Evolutionary conservation across 1,139 yeast species (phyloP), one percentile per base, ranked within the genome.

Genomic region (Geotrichum histeridarum): DNA sequence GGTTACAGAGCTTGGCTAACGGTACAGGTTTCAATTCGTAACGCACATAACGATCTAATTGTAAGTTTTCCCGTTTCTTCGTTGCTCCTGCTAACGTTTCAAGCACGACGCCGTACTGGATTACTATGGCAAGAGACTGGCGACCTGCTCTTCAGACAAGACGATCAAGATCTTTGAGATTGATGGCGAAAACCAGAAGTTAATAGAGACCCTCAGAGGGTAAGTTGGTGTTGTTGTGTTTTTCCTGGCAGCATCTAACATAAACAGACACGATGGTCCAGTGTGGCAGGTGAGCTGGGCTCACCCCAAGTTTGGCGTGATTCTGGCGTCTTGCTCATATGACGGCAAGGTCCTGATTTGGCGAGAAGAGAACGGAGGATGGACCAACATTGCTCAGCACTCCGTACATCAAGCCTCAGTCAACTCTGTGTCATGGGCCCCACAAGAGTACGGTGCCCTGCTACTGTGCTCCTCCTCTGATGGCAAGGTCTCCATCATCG

Each of bases 231-330:
- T 6, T 2, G 32, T 33, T 35, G 36, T 7, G 9, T 9, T 36
- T 22, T 22, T 14, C 5, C 9, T 31, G 18, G n/a, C 8, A 4
- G 4, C 11, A 17, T 17, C 11, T 18, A 6, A 30, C 8, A 2
- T 11, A 18, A 38, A 14, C 35, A 48, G 36, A 41, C 99, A 93
- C 70, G 96, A 90, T 61, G 99, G 98, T 22, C 98, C 99, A 8
- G 97, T 93, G 49, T 93, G 99, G 99, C 96, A 91, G 73, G 95
- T 90, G 36, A 82, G 90, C 52, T 93, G 99, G 99, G 98, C 98
- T 1, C 99, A 93, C 69, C 99, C 99, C 45, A 91, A 91, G 70
- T 93, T 91, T 67, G 99, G 99, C 37, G 86, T 89, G 6, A 88
- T 93, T 61, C 77, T 93, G 62, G 99, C 99, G 0, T 86, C 96